Conservation (phyloP, 306 rosid species). For the Vachellia collinsii region DNA sequence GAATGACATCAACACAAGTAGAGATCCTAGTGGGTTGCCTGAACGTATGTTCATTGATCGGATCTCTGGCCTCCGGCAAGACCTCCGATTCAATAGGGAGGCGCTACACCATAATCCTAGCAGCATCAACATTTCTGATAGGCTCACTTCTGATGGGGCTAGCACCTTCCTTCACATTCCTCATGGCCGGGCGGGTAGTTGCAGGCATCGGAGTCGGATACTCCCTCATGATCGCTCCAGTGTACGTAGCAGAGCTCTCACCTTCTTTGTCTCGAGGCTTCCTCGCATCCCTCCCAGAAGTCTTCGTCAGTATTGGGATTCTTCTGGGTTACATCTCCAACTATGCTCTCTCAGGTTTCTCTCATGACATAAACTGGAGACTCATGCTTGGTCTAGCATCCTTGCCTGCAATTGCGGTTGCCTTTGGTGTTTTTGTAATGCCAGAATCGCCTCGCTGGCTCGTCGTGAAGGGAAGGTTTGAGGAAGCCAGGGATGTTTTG, state of each 20-base stretch:
- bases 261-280: slow-evolving; percentile 73
- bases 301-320: slow-evolving; percentile 72
- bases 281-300: slow-evolving; percentile 81
- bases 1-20: slow-evolving; percentile 61
- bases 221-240: slow-evolving; percentile 74
- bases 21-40: slow-evolving; percentile 75
- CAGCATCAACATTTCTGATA: slow-evolving; percentile 61
- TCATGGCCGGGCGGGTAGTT: slow-evolving; percentile 63
- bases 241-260: slow-evolving; percentile 78
- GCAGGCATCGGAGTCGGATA: slow-evolving; percentile 87
- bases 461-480: slow-evolving; percentile 56
- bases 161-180: slow-evolving; percentile 67
- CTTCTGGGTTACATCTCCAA: slow-evolving; percentile 70
- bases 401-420: slow-evolving; percentile 55
- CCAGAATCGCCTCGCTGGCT: slow-evolving; percentile 92
- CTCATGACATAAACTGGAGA: slow-evolving; percentile 61
- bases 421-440: slow-evolving; percentile 64
- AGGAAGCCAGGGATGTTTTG: slow-evolving; percentile 67
- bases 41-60: slow-evolving; percentile 69
- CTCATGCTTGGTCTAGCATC: slow-evolving; percentile 80
- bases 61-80: slow-evolving; percentile 78
- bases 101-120: slow-evolving; percentile 69
- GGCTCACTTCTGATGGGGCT: slow-evolving; percentile 83
- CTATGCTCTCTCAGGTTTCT: slow-evolving; percentile 58
- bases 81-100: slow-evolving; percentile 75